Percentiles rank a stretch among this genome's conserved stretches.
phyloP scores from a whole-genome alignment of 371 early-diverging fungal genomes.

The Rhizopus microsporus region DNA sequence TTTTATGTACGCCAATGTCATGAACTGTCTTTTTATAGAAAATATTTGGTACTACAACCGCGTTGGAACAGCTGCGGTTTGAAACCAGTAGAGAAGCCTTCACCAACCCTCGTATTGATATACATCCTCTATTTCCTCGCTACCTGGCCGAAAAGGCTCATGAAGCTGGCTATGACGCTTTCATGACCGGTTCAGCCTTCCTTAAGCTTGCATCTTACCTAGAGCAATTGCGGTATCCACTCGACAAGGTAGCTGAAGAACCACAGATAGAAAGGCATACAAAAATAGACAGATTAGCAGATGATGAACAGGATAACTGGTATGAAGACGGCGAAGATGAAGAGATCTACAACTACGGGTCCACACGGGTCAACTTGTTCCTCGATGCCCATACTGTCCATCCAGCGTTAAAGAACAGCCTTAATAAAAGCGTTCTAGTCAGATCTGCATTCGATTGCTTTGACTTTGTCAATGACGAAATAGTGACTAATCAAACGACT shows the following conservation, averaged over 20 bases:
- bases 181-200: constrained; percentile 70
- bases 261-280: constrained; percentile 15
- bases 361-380: constrained; percentile 26
- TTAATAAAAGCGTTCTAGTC: constrained; percentile 39
- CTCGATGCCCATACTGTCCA: constrained; percentile 17
- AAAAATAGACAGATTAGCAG: constrained; percentile 27
- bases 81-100: constrained; percentile 47
- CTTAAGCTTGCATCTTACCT: constrained; percentile 35
- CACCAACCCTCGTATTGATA: constrained; percentile 54
- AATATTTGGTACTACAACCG: constrained; percentile 34
- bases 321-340: constrained; percentile 27
- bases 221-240: constrained; percentile 16
- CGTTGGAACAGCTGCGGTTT: constrained; percentile 39
- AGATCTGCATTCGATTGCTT: constrained; percentile 41
- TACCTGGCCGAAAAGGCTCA: constrained; percentile 61
- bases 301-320: constrained; percentile 30
- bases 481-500: constrained; percentile 12
- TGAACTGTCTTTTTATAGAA: constrained; percentile 12
- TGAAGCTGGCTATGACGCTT: constrained; percentile 93
- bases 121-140: constrained; percentile 40
- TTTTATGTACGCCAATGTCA: background rate
- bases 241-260: constrained; percentile 15
- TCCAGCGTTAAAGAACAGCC: constrained; percentile 17
- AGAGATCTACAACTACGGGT: constrained; percentile 45
- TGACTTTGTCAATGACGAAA: constrained; percentile 34